Evolutionary conservation across 225 moss, liverwort and hornwort species (phyloP), one percentile per base, ranked within the genome.

Genomic region (Straminergon stramineum): DNA sequence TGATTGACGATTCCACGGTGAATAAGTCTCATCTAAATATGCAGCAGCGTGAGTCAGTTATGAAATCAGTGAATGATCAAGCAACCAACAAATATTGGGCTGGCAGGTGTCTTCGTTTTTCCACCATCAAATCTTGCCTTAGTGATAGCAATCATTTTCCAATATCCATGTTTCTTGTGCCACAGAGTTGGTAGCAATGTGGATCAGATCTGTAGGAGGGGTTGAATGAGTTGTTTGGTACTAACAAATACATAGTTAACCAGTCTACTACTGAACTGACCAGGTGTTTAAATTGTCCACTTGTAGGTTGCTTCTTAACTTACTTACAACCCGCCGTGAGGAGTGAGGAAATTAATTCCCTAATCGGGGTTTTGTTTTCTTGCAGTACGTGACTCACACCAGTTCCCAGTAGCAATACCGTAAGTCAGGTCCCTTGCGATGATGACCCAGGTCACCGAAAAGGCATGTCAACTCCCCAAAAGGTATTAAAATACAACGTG

Each of bases 101-200:
- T 41, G 82, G 88, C 68, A 67, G 67, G 85, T 81, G 85, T 81
- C 75, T 51, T 56, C 7, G 37, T 85, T 31, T 74, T 35, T 75
- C 81, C 88, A 85, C 65, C 85, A 85, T 41, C 81, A 88, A 88
- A 91, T 83, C 83, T 78, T 26, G 70, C 68, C 91, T 3, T 20
- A 76, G 76, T 2, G 53, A 63, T 64, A 64, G 83, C 86, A 77
- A 91, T 89, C 82, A 45, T 69, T 62, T 82, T 69, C 20, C 58
- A 48, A 56, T 19, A 11, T 56, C 45, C 89, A 86, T 91, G 89
- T 83, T 85, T 91, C 88, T 78, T 86, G 91, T 86, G 91, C 89
- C 86, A 39, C 39, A 31, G 78, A 91, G 89, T 89, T 91, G 91
- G 89, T 89, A 70, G 83, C 89, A 69, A 35, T 76, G 89, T 71